A percentile compares a stretch with the other conserved stretches of the same genome.
phyloP scores from a whole-genome alignment of 2,329 filamentous ascomycete species.

The Calonectria multiphialidica region DNA sequence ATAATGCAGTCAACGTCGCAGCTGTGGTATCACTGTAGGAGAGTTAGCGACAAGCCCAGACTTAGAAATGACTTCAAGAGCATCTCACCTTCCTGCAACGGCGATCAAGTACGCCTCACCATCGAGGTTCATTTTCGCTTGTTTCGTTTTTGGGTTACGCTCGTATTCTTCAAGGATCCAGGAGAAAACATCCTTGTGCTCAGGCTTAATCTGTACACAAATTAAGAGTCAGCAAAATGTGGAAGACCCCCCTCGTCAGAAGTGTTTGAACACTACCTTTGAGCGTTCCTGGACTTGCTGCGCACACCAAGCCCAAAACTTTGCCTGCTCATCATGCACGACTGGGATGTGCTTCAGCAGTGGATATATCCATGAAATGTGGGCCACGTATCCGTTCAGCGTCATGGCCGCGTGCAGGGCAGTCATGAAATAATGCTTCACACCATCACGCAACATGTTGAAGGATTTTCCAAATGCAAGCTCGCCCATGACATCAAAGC shows the following conservation, averaged over 20 bases:
- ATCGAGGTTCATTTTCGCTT: slow-evolving; percentile 12
- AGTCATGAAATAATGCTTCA: slow-evolving; percentile 44
- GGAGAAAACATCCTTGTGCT: slow-evolving; percentile 46
- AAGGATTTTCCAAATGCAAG: slow-evolving; percentile 54
- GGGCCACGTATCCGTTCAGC: slow-evolving; percentile 37
- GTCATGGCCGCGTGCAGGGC: slow-evolving; percentile 40
- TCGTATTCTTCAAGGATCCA: slow-evolving; percentile 44
- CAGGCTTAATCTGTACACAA: slow-evolving; percentile 19
- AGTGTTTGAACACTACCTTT: neutral
- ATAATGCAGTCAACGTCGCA: neutral
- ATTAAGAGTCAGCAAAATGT: neutral
- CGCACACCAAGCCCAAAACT: slow-evolving; percentile 25
- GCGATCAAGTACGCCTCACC: slow-evolving; percentile 23
- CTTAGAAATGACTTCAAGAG: neutral
- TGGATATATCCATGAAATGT: slow-evolving; percentile 30
- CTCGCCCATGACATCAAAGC: slow-evolving; percentile 55
- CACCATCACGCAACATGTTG: slow-evolving; percentile 46
- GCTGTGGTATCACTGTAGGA: neutral
- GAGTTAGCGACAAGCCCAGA: neutral
- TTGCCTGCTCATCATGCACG: slow-evolving; percentile 9
- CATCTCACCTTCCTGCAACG: slow-evolving; percentile 27
- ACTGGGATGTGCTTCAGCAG: slow-evolving; percentile 23
- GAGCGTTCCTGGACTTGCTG: slow-evolving; percentile 25
- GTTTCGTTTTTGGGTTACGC: slow-evolving; percentile 25
- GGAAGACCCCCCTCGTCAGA: too few relatives aligned